Percentiles rank a stretch among this genome's conserved stretches.
Conservation (phyloP, 176 grass and related monocot species). For the Cenchrus fungigraminus region DNA sequence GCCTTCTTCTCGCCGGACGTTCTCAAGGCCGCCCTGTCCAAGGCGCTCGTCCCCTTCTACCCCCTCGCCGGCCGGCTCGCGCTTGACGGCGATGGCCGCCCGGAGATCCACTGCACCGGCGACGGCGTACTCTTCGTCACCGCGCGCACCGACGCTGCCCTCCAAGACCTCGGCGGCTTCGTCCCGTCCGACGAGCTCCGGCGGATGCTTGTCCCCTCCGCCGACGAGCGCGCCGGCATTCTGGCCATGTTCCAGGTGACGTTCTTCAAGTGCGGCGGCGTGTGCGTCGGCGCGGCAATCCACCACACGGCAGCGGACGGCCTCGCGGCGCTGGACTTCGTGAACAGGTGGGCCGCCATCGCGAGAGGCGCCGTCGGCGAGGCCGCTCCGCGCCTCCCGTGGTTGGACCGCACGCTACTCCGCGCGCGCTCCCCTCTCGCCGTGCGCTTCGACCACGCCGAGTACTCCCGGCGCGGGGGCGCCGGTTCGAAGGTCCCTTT, state of each 20-base stretch:
- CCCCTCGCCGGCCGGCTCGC: slow-evolving; percentile 65
- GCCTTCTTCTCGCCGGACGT: slow-evolving; percentile 42
- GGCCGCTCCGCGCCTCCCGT: not conserved
- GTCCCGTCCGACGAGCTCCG: slow-evolving; percentile 49
- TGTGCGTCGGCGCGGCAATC: slow-evolving; percentile 46
- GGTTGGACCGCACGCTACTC: slow-evolving; percentile 58
- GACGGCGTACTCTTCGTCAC: slow-evolving; percentile 58
- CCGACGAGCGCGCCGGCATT: slow-evolving; percentile 23
- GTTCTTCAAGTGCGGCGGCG: slow-evolving; percentile 64
- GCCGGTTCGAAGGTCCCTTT: not conserved
- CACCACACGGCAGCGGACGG: slow-evolving; percentile 63
- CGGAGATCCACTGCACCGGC: slow-evolving; percentile 66
- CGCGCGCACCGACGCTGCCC: slow-evolving; percentile 27
- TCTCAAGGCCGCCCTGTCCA: slow-evolving; percentile 51
- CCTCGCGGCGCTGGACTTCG: slow-evolving; percentile 50
- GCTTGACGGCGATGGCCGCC: slow-evolving; percentile 33
- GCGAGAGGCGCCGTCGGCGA: slow-evolving; percentile 8
- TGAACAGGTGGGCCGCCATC: slow-evolving; percentile 57
- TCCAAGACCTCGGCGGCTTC: slow-evolving; percentile 42
- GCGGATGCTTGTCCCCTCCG: slow-evolving; percentile 47
- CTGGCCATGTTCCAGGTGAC: slow-evolving; percentile 67
- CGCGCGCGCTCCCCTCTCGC: slow-evolving; percentile 43
- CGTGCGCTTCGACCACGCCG: slow-evolving; percentile 55
- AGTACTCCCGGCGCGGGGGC: slow-evolving; percentile 41
- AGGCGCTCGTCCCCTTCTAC: slow-evolving; percentile 68